Evolutionary conservation across 192 early-diverging fungal genomes (phyloP), one percentile per base, ranked within the genome.

Genomic region (Coemansia sp.): DNA sequence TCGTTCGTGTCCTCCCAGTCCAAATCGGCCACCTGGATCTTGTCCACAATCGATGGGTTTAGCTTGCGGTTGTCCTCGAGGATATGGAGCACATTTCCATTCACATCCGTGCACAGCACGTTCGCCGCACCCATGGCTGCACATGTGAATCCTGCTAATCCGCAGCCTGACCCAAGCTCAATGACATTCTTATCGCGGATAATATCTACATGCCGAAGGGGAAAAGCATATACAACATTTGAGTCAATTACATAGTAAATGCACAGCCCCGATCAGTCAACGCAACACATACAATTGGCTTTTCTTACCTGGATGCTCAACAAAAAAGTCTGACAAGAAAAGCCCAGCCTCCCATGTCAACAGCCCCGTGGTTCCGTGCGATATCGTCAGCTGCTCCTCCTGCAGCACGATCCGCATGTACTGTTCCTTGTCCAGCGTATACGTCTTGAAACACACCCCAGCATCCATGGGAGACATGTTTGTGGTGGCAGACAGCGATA

Each of bases 311-410:
- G 79, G 74, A 35, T 81, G 66, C 60, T 76, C 74, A 7, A 68
- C 30, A 56, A 90, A 72, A 49, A 83, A 86, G 48, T 87, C 83
- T 3, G 83, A 61, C 40, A 90, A 66, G 6, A 77, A 69, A 43
- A 88, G 56, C 16, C 85, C 81, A 2, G 87, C 87, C 39, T 85
- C 87, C 88, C 88, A 90, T 10, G 85, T 87, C 48, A 83, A 71
- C 29, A 90, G 49, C 0, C 88, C 87, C 4, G 88, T 87, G 2
- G 88, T 86, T 1, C 88, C 88, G 30, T 83, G 70, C 6, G 86
- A 84, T 30, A 87, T 84, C 56, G 72, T 72, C 26, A 77, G 62
- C 67, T 73, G 65, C 23, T 79, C 75, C 63, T 90, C 88, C 7
- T 63, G 61, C 25, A 90, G 59, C 29, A 87, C 85, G 35, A 79